Conservation (phyloP, 164 flowering plant genomes). For the Umbilicus rupestris region DNA sequence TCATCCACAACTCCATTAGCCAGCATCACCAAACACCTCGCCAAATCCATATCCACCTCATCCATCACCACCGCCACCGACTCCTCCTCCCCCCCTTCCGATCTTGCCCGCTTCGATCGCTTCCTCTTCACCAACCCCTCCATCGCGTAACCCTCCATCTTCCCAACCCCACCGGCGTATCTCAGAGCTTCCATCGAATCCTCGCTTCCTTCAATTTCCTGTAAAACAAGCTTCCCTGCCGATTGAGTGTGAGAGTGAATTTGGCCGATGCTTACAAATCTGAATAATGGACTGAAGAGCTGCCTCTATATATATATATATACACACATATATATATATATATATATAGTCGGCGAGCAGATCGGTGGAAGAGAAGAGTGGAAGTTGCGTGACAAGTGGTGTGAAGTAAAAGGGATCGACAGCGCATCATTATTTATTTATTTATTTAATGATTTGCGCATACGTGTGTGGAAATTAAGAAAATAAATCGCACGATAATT, state of each 20-base stretch:
- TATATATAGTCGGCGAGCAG: slow-evolving; percentile 5
- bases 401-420: slow-evolving; percentile 7
- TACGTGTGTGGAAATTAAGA: background rate
- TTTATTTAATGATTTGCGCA: background rate
- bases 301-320: too few relatives aligned
- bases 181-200: slow-evolving; percentile 26
- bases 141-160: slow-evolving; percentile 10
- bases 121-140: slow-evolving; percentile 17
- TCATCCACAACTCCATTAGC: slow-evolving; percentile 25
- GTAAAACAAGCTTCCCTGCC: background rate
- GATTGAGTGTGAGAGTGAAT: background rate
- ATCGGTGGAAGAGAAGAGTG: slow-evolving; percentile 4
- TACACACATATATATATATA: too few relatives aligned
- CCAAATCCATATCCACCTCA: slow-evolving; percentile 17
- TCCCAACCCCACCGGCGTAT: too few relatives aligned
- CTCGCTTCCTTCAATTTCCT: background rate
- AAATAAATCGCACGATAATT: background rate
- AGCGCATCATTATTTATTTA: background rate
- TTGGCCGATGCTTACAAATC: background rate
- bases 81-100: slow-evolving; percentile 34
- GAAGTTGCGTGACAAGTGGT: slow-evolving; percentile 39
- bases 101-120: slow-evolving; percentile 26
- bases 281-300: background rate
- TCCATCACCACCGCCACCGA: slow-evolving; percentile 11
- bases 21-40: slow-evolving; percentile 50